Evolutionary conservation across 345 rosid species (phyloP), one percentile per base, ranked within the genome.

Genomic region (Iberis pinnata): DNA sequence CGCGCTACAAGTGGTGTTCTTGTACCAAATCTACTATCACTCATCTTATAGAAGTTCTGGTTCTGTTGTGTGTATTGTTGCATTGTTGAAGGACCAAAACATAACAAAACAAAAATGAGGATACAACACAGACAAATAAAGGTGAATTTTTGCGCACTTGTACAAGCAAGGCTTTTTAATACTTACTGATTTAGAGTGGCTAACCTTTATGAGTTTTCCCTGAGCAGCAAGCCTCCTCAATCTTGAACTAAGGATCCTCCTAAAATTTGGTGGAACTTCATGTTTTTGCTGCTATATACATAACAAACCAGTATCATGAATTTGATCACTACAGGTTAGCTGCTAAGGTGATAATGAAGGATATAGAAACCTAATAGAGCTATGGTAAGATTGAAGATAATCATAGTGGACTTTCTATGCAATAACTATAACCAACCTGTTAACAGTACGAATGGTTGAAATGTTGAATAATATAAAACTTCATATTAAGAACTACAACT

Each of bases 181-280:
- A 61, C 73, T 69, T 62, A 49, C 63, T 43, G 52, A 51, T 55
- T 44, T 62, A 42, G 44, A 56, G 35, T 62, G 52, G 68, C 68
- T 69, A 62, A 81, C 96, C 89, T 76, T 81, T 74, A 75, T 79
- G 12, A 84, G 73, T 74, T 82, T 88, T 31, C 80, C 79, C 66
- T 81, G 83, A 13, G 70, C 64, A 58, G 82, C 88, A 56, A 88
- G 86, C 64, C 83, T 77, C 64, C 89, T 77, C 72, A 84, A 75
- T 61, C 80, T 88, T 65, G 83, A 74, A 73, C 82, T 63, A 41
- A 84, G 56, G 15, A 66, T 35, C 74, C 82, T 74, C 63, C 82
- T 75, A 56, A 88, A 88, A 63, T 78, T 77, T 58, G 54, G 67
- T 17, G 87, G 88, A 53, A 74, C 73, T 53, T 75, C 78, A 16